Conservation (phyloP, 1,284 basidiomycete genomes). For the Porodaedalea pini region DNA sequence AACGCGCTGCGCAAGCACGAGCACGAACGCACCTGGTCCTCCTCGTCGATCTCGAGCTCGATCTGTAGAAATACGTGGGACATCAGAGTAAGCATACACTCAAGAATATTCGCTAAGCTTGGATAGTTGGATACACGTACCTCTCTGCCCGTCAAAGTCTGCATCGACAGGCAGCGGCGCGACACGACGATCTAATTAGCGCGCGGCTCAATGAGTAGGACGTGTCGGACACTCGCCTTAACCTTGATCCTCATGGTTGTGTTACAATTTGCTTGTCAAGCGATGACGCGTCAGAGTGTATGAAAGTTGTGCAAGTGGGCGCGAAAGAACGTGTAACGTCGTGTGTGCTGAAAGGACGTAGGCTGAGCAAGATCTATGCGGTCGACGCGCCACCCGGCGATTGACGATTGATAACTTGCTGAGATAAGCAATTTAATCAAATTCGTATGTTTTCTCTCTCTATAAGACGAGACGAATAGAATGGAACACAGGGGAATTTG, state of each 20-base stretch:
- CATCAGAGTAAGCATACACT: background rate
- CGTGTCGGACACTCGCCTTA: slow-evolving; percentile 47
- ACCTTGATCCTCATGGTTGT: slow-evolving; percentile 76
- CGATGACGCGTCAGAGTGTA: background rate
- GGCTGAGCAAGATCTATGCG: background rate
- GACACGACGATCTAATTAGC: slow-evolving; percentile 21
- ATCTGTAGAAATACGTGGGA: slow-evolving; percentile 49
- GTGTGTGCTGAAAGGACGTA: background rate
- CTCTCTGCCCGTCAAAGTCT: slow-evolving; percentile 94
- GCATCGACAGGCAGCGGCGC: background rate
- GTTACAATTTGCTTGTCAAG: background rate
- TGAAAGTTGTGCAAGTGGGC: background rate
- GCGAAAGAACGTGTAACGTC: background rate
- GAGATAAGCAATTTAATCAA: background rate
- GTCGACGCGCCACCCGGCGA: slow-evolving; percentile 8
- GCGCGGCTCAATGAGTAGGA: slow-evolving; percentile 11
- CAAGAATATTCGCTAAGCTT: no score
- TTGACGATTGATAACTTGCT: slow-evolving; percentile 14
- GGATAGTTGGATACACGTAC: slow-evolving; percentile 41
- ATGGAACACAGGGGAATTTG: no score
- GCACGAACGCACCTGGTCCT: slow-evolving; percentile 69
- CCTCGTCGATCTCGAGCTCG: slow-evolving; percentile 92
- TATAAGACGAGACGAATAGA: no score
- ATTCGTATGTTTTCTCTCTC: background rate
- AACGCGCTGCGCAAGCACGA: background rate